These are phyloP conservation scores for Zizania latifolia DNA, from an alignment of 176 grass and related monocot genomes.

Conservation along the genomic window DNA sequence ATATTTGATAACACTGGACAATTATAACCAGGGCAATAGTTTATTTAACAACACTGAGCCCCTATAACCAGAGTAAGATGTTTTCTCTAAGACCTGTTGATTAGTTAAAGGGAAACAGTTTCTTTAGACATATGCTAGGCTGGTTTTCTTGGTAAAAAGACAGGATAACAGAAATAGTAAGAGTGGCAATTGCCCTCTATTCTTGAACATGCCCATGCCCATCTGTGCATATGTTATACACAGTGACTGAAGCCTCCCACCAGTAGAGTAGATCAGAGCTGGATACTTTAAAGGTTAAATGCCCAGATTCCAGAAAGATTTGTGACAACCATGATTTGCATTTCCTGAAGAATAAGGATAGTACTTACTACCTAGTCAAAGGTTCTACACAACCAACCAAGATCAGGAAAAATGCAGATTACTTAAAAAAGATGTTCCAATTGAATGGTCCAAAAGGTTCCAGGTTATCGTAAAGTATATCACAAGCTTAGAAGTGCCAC, in stretches of 20 bases:
- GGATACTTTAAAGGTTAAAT: background rate
- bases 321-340: constrained; percentile 3
- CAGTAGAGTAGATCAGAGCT: background rate
- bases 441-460: background rate
- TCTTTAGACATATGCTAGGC: background rate
- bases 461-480: background rate
- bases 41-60: too few relatives aligned
- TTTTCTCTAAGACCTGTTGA: too few relatives aligned
- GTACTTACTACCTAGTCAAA: background rate
- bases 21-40: background rate
- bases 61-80: too few relatives aligned
- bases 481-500: background rate
- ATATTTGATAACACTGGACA: background rate
- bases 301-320: background rate
- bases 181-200: background rate
- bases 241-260: background rate
- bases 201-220: background rate
- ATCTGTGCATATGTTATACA: background rate
- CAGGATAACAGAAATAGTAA: background rate
- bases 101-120: too few relatives aligned
- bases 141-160: background rate
- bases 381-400: background rate
- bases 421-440: background rate
- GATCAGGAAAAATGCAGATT: background rate
- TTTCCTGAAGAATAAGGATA: background rate